Evolutionary conservation across 352 stramenopile species (phyloP).

Genomic region (Globisporangium emineosum): DNA sequence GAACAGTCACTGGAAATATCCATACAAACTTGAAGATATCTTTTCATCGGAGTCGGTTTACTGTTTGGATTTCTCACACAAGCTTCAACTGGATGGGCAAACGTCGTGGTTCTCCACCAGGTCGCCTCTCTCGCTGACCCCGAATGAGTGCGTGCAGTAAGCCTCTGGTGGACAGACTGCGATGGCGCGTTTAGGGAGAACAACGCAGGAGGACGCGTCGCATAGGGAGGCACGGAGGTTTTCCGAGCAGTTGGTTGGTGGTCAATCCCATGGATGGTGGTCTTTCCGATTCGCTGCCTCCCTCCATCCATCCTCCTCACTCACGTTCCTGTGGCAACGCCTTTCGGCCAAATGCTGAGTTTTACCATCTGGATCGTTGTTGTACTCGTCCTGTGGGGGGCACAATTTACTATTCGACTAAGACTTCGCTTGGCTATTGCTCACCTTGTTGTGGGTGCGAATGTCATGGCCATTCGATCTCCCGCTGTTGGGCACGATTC

Average conservation of each 20-base stretch:
- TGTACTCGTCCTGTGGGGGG: neutral
- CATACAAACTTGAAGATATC: neutral
- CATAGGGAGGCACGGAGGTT: neutral
- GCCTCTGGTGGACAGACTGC: no score
- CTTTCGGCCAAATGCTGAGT: no score
- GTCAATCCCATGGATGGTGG: neutral
- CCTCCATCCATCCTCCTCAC: neutral
- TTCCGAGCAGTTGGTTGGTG: neutral
- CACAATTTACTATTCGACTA: neutral
- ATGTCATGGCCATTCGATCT: neutral
- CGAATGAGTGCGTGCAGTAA: no score
- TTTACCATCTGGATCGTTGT: no score
- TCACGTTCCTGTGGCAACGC: no score
- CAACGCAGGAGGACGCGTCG: neutral
- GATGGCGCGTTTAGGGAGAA: no score
- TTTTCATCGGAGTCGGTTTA: no score
- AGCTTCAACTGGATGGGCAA: no score
- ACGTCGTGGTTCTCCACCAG: no score
- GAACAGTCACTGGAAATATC: neutral
- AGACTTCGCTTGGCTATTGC: neutral
- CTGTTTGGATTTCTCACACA: no score
- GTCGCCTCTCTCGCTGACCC: no score
- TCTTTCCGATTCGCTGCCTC: neutral
- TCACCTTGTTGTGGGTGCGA: neutral
- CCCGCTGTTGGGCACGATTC: neutral